Percentiles rank a stretch among this genome's conserved stretches.
Conservation (phyloP, 2,329 filamentous ascomycete genomes). For the Rhinocladiella similis region DNA sequence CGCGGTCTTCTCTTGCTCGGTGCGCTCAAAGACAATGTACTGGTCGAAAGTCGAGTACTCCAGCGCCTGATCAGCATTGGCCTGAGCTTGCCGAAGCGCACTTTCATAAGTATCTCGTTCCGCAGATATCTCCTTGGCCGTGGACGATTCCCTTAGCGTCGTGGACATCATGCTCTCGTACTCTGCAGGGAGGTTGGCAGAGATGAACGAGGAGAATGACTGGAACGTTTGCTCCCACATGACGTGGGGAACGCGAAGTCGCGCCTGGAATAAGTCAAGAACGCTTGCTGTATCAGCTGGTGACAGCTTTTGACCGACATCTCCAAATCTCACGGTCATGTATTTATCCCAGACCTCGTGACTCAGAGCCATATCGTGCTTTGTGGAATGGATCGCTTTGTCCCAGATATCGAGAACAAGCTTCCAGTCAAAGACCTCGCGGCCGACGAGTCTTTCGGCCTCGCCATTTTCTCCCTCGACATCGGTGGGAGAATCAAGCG, state of each 20-base stretch:
- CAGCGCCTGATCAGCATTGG: constrained; percentile 52
- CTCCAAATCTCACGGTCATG: constrained; percentile 55
- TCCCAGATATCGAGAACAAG: constrained; percentile 57
- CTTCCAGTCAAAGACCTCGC: constrained; percentile 60
- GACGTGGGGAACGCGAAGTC: constrained; percentile 59
- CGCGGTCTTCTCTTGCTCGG: constrained; percentile 48
- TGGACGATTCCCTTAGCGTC: constrained; percentile 50
- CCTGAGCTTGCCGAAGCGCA: constrained; percentile 51
- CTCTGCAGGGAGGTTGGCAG: constrained; percentile 51
- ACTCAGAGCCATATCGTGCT: constrained; percentile 62
- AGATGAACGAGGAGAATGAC: constrained; percentile 60
- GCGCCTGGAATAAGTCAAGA: constrained; percentile 52
- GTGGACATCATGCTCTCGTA: constrained; percentile 59
- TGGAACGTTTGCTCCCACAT: constrained; percentile 62
- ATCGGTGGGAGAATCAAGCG: constrained; percentile 40
- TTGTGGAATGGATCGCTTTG: constrained; percentile 57
- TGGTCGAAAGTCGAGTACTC: constrained; percentile 58
- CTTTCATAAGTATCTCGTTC: constrained; percentile 57
- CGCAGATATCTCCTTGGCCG: constrained; percentile 55
- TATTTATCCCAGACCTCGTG: constrained; percentile 63
- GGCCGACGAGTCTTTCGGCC: constrained; percentile 58
- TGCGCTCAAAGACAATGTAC: constrained; percentile 85
- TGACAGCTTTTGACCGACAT: constrained; percentile 49
- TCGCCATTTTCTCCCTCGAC: constrained; percentile 41
- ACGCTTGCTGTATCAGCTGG: constrained; percentile 52